phyloP scores from a whole-genome alignment of 2,329 filamentous ascomycete genomes.

The Botrytis porri region DNA sequence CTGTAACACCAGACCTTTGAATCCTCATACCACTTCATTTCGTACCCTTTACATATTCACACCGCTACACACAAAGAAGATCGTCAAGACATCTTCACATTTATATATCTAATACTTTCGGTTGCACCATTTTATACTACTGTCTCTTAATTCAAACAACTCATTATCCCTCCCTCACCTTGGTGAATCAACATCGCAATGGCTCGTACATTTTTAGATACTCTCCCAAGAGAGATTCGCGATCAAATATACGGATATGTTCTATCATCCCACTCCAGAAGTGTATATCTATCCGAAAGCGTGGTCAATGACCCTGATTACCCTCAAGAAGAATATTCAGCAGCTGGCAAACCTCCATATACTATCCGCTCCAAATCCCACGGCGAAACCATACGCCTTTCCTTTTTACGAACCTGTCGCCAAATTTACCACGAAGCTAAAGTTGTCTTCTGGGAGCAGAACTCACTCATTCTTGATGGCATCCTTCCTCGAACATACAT shows the following conservation, averaged over 20 bases:
- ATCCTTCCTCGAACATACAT: constrained; percentile 16
- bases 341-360: constrained; percentile 11
- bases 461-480: constrained; percentile 16
- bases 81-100: neutral
- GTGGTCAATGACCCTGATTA: constrained; percentile 10
- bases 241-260: constrained; percentile 22
- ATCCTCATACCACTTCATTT: constrained; percentile 10
- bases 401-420: constrained; percentile 19
- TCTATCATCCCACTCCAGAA: constrained; percentile 12
- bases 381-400: constrained; percentile 14
- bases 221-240: constrained; percentile 19
- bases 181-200: neutral
- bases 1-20: neutral
- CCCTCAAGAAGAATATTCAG: constrained; percentile 2
- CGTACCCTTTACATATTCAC: neutral
- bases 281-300: constrained; percentile 8
- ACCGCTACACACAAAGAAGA: neutral
- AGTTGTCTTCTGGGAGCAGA: constrained; percentile 17
- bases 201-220: constrained; percentile 16
- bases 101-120: neutral
- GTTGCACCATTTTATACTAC: neutral
- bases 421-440: constrained; percentile 19
- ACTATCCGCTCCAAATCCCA: constrained; percentile 14
- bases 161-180: neutral
- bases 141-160: neutral